Conservation (phyloP, 768 basidiomycete genomes). For the Hypsizygus marmoreus region DNA sequence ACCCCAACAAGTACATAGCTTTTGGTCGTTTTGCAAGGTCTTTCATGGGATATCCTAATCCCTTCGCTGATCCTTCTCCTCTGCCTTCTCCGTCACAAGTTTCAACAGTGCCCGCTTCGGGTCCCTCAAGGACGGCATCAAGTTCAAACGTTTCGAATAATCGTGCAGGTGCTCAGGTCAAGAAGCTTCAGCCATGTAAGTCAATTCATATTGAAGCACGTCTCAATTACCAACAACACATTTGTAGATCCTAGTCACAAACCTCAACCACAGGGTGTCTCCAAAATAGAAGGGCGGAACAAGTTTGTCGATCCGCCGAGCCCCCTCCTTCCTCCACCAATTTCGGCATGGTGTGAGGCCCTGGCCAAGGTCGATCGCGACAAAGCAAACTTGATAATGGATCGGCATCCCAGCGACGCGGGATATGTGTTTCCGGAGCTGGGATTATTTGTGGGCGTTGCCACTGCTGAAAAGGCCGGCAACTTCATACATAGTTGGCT, state of each 20-base stretch:
- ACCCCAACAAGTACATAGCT: background rate
- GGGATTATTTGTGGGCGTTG: background rate
- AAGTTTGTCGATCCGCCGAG: background rate
- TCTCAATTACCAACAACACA: background rate
- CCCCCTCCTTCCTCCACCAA: background rate
- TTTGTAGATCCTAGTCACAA: background rate
- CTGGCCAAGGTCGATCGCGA: background rate
- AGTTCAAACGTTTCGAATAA: background rate
- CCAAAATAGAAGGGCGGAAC: background rate
- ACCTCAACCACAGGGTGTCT: too few relatives aligned
- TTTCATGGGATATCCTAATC: background rate
- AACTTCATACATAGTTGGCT: constrained; percentile 2
- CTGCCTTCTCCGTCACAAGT: background rate
- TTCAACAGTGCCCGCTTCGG: background rate
- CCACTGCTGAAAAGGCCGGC: background rate
- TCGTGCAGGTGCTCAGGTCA: too few relatives aligned
- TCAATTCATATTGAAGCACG: background rate
- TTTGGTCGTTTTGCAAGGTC: background rate
- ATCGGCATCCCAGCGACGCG: background rate
- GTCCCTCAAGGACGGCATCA: background rate
- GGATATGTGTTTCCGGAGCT: constrained; percentile 7
- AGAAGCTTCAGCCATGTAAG: too few relatives aligned
- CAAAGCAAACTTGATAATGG: background rate
- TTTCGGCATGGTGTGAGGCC: background rate
- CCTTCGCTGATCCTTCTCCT: background rate